Evolutionary conservation across 2,329 filamentous ascomycete genomes (phyloP), one percentile per base, ranked within the genome.

Genomic region (Penicillium polonicum): DNA sequence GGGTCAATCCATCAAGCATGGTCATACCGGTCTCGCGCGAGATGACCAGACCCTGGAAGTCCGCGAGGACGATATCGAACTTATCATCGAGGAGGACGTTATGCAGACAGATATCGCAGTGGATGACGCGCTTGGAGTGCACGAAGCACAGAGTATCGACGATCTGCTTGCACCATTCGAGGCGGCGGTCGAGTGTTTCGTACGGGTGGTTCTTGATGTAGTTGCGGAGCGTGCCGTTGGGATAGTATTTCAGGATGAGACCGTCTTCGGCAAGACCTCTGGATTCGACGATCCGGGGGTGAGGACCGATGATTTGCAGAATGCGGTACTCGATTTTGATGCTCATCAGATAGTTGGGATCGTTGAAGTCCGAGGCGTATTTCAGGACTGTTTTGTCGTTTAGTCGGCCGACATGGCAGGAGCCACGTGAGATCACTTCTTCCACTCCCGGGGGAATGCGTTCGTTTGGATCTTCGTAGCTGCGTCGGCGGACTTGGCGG

Each of bases 131-230:
- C 35, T 56, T 62, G 6, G 31, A 29, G 27, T 66, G 60, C 6
- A 65, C 54, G 17, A 52, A 60, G n/a, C 25, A 65, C 49, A n/a
- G 59, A 42, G 64, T 59, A 33, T 63, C 58, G 12, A 55, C 51
- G 5, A 63, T 55, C 46, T 67, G 62, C 52, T 57, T 57, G 50
- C 60, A 61, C 65, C 65, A 65, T 27, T 55, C 44, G 12, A 65
- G 31, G 51, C 54, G 63, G 13, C 45, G 48, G 1, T 55, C 25
- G 7, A 60, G 19, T 0, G 38, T 15, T 8, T 55, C 51, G 27
- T 36, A 2, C 0, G 48, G 51, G 10, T 55, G 21, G 21, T n/a
- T 39, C 12, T 43, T 29, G 31, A 65, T 44, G 41, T 59, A 57
- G 5, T 58, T 41, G n/a, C 23, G 25, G 9, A 65, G 41, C 7